These are phyloP conservation scores for Leccinum pachyderme DNA, from an alignment of 1,284 basidiomycete genomes.

Conservation along the genomic window DNA sequence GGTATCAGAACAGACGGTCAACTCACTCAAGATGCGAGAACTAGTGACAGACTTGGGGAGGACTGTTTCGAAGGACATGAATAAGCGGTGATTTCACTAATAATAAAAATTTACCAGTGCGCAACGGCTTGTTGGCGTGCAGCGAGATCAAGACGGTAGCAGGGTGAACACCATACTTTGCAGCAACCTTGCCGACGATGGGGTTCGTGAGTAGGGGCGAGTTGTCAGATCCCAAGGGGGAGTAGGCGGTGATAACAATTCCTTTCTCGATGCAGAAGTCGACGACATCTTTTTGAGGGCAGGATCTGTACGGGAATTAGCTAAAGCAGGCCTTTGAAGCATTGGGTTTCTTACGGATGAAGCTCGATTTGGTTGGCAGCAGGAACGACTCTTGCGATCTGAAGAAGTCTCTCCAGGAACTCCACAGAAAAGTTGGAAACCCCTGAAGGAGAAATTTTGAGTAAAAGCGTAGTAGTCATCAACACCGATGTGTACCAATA, in stretches of 20 bases:
- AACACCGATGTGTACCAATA: slow-evolving; percentile 44
- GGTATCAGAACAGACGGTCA: not conserved
- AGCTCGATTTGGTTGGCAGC: slow-evolving; percentile 80
- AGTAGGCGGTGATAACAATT: slow-evolving; percentile 72
- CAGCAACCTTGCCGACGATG: slow-evolving; percentile 51
- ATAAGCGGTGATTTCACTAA: not conserved
- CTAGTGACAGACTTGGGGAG: slow-evolving; percentile 57
- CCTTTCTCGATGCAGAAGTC: slow-evolving; percentile 57
- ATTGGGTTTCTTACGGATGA: slow-evolving; percentile 48
- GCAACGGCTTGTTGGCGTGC: slow-evolving; percentile 47
- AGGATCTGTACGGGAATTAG: slow-evolving; percentile 42
- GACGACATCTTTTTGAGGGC: slow-evolving; percentile 61
- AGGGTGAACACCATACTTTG: slow-evolving; percentile 39
- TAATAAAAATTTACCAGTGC: slow-evolving; percentile 39
- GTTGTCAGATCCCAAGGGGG: slow-evolving; percentile 74
- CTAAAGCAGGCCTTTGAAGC: not conserved
- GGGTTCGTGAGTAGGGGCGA: slow-evolving; percentile 65
- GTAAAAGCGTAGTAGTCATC: not conserved
- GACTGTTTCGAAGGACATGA: slow-evolving; percentile 35
- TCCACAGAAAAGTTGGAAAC: slow-evolving; percentile 69
- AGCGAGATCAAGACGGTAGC: slow-evolving; percentile 1
- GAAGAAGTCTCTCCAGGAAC: slow-evolving; percentile 57
- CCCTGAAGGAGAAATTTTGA: slow-evolving; percentile 33
- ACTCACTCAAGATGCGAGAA: slow-evolving; percentile 43
- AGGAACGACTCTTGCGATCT: slow-evolving; percentile 60